Conservation (phyloP, 768 basidiomycete species). For the Agrocybe praecox region DNA sequence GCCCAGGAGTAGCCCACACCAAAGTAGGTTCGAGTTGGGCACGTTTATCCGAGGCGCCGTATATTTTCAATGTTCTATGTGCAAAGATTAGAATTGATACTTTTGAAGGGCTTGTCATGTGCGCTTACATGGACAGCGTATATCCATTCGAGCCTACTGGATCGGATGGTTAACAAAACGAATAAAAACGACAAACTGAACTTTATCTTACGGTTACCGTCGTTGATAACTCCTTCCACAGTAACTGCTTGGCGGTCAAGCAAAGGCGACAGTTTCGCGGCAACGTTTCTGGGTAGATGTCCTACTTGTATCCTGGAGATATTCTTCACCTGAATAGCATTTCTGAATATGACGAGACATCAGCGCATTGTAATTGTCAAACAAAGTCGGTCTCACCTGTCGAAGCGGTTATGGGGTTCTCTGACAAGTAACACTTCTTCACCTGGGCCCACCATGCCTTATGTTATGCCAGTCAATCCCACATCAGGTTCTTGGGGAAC, state of each 20-base stretch:
- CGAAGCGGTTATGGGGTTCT: constrained; percentile 70
- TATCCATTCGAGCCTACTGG: constrained; percentile 48
- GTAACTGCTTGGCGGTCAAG: constrained; percentile 65
- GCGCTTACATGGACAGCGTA: constrained; percentile 61
- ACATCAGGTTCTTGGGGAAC: background rate
- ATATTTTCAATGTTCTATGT: constrained; percentile 68
- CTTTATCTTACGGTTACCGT: constrained; percentile 62
- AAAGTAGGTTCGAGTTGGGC: constrained; percentile 64
- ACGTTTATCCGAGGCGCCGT: constrained; percentile 64
- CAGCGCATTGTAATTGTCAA: background rate
- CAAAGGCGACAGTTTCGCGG: constrained; percentile 63
- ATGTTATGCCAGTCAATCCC: constrained; percentile 5
- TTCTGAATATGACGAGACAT: constrained; percentile 38
- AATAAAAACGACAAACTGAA: constrained; percentile 7
- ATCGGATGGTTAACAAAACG: constrained; percentile 13
- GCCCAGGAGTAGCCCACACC: constrained; percentile 74
- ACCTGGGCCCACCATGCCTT: constrained; percentile 79
- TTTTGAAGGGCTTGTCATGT: background rate
- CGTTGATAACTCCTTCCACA: constrained; percentile 70
- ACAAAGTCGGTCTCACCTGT: constrained; percentile 42
- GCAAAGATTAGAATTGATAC: background rate
- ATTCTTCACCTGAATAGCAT: constrained; percentile 83
- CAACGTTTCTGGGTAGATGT: constrained; percentile 69
- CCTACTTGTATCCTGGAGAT: constrained; percentile 78
- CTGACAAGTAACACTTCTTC: constrained; percentile 74